Percentiles rank a stretch among this genome's conserved stretches.
Evolutionary conservation across 306 rosid species (phyloP).

Genomic region (Rubus parviflorus): DNA sequence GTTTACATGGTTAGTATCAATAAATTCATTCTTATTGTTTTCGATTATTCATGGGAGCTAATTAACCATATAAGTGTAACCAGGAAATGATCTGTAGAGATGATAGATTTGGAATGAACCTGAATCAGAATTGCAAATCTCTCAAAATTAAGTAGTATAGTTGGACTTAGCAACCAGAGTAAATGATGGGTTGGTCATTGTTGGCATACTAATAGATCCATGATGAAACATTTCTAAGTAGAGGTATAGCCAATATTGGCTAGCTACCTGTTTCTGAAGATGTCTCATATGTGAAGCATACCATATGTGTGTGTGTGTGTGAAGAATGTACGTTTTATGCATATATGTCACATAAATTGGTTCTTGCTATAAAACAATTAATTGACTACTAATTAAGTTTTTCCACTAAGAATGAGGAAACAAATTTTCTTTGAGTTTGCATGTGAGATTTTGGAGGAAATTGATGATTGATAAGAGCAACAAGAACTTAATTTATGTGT

Average conservation of each 20-base stretch:
- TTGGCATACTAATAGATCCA: too few species aligned
- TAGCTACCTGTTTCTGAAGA: too few species aligned
- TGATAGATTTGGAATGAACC: not conserved
- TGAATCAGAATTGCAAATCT: not conserved
- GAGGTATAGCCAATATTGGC: too few species aligned
- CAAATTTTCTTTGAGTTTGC: not conserved
- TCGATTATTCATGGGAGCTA: not conserved
- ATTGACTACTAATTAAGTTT: not conserved
- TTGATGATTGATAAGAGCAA: not conserved
- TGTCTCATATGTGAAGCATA: too few species aligned
- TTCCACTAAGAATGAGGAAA: too few species aligned
- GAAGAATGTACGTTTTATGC: too few species aligned
- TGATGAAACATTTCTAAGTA: too few species aligned
- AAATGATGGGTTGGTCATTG: too few species aligned
- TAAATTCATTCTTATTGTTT: not conserved
- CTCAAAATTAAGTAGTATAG: too few species aligned
- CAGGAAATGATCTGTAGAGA: not conserved
- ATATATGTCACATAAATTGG: not conserved
- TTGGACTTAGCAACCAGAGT: not conserved
- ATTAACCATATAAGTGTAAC: not conserved
- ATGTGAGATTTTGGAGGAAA: not conserved
- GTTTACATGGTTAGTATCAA: not conserved
- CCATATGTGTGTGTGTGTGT: too few species aligned
- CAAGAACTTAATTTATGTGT: too few species aligned
- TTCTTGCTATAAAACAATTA: not conserved